Evolutionary conservation across 495 filamentous ascomycete genomes (phyloP).

Genomic region (Parathielavia appendiculata): DNA sequence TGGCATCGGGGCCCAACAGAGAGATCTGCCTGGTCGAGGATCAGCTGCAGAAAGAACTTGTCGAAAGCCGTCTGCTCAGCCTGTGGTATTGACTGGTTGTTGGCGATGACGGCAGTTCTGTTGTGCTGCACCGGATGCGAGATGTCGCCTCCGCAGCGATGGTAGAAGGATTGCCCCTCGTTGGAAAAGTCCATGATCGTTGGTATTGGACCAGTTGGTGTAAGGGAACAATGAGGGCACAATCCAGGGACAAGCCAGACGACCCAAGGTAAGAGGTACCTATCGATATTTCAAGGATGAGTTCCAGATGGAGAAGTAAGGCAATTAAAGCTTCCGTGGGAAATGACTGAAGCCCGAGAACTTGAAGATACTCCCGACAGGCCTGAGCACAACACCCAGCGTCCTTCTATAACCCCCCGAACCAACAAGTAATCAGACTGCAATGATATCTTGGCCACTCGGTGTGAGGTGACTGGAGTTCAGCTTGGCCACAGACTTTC

Average conservation of each 20-base stretch:
- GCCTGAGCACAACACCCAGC: neutral
- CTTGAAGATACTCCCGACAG: neutral
- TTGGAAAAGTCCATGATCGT: conserved; percentile 18
- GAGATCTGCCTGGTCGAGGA: conserved; percentile 18
- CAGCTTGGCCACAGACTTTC: too few relatives aligned
- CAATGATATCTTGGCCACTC: neutral
- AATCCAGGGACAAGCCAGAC: neutral
- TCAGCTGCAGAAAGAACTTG: conserved; percentile 13
- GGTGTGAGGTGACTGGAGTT: neutral
- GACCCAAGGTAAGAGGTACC: neutral
- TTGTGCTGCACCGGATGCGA: neutral
- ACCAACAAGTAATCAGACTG: neutral
- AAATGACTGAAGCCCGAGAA: neutral
- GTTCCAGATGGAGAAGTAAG: too few relatives aligned
- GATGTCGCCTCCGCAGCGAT: conserved; percentile 9
- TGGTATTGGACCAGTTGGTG: neutral
- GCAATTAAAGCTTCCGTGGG: neutral
- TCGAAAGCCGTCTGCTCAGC: conserved; percentile 7
- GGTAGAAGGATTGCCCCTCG: conserved; percentile 19
- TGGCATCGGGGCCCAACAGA: neutral
- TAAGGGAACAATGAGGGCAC: neutral
- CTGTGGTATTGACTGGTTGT: neutral
- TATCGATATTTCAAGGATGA: too few relatives aligned
- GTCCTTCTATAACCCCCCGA: neutral
- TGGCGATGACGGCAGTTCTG: conserved; percentile 7